Percentiles rank a stretch among this genome's conserved stretches.
Evolutionary conservation across 352 stramenopile genomes (phyloP).

Genomic region (Albugo candida): DNA sequence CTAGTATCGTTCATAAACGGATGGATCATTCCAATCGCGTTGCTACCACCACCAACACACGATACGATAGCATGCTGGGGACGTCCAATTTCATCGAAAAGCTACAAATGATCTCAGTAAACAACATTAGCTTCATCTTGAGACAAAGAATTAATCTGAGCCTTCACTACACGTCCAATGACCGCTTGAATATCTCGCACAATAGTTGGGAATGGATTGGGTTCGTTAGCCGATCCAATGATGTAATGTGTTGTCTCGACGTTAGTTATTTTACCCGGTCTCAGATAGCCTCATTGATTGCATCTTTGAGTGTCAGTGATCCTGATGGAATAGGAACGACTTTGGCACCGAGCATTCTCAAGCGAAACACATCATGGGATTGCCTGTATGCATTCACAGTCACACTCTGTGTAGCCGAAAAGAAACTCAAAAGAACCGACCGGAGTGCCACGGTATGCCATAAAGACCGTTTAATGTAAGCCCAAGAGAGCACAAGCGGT

Average conservation of each 20-base stretch:
- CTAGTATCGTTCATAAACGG: slow-evolving; percentile 86
- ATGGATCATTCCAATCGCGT: slow-evolving; percentile 98
- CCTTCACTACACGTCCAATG: slow-evolving; percentile 89
- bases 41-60: slow-evolving; percentile 94
- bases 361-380: slow-evolving; percentile 97
- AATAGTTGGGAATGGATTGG: slow-evolving; percentile 96
- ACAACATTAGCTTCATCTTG: slow-evolving; percentile 3
- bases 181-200: slow-evolving; percentile 95
- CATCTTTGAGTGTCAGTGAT: too few species aligned
- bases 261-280: slow-evolving; percentile 98
- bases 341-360: slow-evolving; percentile 95
- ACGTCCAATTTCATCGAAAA: slow-evolving; percentile 84
- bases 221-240: slow-evolving; percentile 94
- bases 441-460: too few species aligned
- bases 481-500: slow-evolving; percentile 93
- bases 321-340: too few species aligned
- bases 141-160: slow-evolving; percentile 44
- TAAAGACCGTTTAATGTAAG: slow-evolving; percentile 97
- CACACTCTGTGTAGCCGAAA: slow-evolving; percentile 38
- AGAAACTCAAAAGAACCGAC: too few species aligned
- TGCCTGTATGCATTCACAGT: slow-evolving; percentile 49
- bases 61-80: slow-evolving; percentile 92
- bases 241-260: slow-evolving; percentile 97
- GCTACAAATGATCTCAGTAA: too few species aligned
- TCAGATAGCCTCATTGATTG: too few species aligned